phyloP scores from a whole-genome alignment of 805 yeast species.

The Myxozyma mucilagina region DNA sequence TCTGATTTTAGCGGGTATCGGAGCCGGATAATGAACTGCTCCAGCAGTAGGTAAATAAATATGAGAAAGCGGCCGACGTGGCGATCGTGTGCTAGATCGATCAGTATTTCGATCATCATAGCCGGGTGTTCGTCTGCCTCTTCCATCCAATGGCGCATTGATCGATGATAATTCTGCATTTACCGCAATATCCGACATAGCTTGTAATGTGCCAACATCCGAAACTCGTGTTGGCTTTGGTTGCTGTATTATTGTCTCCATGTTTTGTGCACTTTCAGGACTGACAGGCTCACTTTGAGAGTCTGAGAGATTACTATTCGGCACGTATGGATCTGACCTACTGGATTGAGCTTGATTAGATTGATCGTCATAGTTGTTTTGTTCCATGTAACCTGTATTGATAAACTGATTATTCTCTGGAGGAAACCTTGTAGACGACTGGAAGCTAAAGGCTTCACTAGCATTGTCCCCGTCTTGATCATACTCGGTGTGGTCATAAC shows the following conservation, averaged over 20 bases:
- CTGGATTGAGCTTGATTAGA: no score
- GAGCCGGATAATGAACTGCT: slow-evolving; percentile 23
- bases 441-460: slow-evolving; percentile 1
- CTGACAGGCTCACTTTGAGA: background rate
- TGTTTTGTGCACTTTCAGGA: background rate
- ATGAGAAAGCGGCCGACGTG: background rate
- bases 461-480: background rate
- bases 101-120: background rate
- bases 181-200: slow-evolving; percentile 2
- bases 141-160: background rate
- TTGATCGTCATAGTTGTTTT: background rate
- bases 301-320: no score
- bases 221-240: slow-evolving; percentile 2
- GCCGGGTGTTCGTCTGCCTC: background rate
- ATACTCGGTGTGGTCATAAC: no score
- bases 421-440: background rate
- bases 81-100: background rate
- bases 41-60: background rate
- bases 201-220: background rate
- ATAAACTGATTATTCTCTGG: background rate
- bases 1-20: slow-evolving; percentile 21
- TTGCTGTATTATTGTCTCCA: background rate
- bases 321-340: no score
- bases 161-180: background rate
- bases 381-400: background rate